Conservation (phyloP, 805 yeast species). For the Starmerella bombicola region DNA sequence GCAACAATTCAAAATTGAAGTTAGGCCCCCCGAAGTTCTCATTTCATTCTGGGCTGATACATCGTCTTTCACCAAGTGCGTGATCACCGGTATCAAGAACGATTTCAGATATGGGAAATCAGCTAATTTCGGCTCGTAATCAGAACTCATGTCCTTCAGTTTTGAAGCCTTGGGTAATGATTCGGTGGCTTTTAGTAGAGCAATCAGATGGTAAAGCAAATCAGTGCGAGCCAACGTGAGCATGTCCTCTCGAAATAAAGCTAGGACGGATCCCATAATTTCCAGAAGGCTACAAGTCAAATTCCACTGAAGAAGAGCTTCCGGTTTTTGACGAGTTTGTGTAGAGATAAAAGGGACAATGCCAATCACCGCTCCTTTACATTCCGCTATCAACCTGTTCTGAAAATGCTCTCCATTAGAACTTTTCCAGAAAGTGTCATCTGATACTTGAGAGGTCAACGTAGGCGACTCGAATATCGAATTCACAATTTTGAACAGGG, state of each 20-base stretch:
- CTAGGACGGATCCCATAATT: neutral
- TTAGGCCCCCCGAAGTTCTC: slow-evolving; percentile 55
- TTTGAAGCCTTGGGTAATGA: slow-evolving; percentile 4
- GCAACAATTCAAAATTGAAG: slow-evolving; percentile 63
- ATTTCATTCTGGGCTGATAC: slow-evolving; percentile 55
- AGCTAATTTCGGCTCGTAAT: slow-evolving; percentile 7
- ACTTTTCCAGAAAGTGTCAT: neutral
- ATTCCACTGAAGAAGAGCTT: neutral
- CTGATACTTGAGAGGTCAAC: neutral
- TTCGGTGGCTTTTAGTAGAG: slow-evolving; percentile 3
- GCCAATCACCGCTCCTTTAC: neutral
- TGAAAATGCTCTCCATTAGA: neutral
- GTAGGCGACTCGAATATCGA: neutral
- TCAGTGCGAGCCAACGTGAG: neutral
- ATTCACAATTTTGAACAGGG: neutral
- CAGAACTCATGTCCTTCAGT: slow-evolving; percentile 1
- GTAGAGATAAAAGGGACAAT: neutral
- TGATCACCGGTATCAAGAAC: slow-evolving; percentile 21
- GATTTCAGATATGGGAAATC: slow-evolving; percentile 15
- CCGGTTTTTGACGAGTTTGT: neutral
- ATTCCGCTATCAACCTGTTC: neutral
- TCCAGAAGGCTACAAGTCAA: neutral
- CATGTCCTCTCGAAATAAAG: neutral
- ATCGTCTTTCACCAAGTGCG: slow-evolving; percentile 56
- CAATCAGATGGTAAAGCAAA: neutral